Evolutionary conservation across 164 flowering plant genomes (phyloP).

Genomic region (Annona cherimola): DNA sequence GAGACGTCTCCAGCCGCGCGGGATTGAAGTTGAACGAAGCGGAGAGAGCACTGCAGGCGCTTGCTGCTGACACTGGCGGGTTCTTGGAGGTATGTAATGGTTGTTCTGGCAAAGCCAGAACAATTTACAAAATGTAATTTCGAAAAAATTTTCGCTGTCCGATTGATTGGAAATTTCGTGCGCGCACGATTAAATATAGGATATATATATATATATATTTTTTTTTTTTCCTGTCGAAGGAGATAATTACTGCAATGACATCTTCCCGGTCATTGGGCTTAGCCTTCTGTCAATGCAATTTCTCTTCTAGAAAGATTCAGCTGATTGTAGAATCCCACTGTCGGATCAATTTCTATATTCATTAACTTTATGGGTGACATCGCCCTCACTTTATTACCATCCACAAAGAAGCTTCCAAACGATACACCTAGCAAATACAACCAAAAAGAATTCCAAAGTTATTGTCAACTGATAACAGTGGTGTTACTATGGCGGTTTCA

Average conservation of each 20-base stretch:
- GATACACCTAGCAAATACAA: neutral
- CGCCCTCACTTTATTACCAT: neutral
- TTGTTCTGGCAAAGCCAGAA: neutral
- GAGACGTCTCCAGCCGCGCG: constrained; percentile 78
- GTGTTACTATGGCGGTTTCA: neutral
- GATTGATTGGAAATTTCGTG: neutral
- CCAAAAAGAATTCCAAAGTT: neutral
- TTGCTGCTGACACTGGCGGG: constrained; percentile 87
- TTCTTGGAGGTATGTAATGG: constrained; percentile 66
- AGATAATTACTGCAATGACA: too few species aligned
- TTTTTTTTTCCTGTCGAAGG: too few species aligned
- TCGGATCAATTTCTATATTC: neutral
- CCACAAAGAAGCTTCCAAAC: neutral
- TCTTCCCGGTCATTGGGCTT: neutral
- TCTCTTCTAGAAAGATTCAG: neutral
- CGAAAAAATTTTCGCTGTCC: neutral
- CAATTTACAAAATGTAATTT: neutral
- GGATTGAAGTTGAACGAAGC: constrained; percentile 75
- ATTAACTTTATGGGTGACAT: neutral
- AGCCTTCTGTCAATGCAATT: neutral
- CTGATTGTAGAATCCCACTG: neutral
- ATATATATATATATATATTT: too few species aligned
- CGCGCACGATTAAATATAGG: neutral
- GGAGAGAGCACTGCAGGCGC: constrained; percentile 85
- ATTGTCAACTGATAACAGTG: neutral